Conservation (phyloP, 1,139 yeast species). For the Protomyces gravidus region DNA sequence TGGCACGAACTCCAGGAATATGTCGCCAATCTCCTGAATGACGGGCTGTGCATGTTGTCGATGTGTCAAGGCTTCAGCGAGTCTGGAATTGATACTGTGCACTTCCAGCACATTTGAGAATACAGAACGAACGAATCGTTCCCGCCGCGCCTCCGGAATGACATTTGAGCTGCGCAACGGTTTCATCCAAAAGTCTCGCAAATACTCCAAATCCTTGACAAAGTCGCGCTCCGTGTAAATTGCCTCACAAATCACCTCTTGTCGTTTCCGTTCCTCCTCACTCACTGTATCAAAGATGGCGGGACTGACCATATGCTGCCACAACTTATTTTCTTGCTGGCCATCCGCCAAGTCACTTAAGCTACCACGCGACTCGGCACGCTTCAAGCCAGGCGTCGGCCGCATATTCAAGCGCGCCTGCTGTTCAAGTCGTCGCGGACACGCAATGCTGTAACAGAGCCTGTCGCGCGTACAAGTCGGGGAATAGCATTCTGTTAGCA, state of each 20-base stretch:
- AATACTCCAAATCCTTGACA: slow-evolving; percentile 86
- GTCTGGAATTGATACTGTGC: slow-evolving; percentile 71
- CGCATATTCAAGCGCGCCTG: slow-evolving; percentile 87
- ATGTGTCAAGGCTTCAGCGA: slow-evolving; percentile 83
- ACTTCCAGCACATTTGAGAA: slow-evolving; percentile 88
- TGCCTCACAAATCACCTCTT: slow-evolving; percentile 90
- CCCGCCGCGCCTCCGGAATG: slow-evolving; percentile 83
- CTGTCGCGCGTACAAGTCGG: slow-evolving; percentile 90
- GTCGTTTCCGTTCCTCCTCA: slow-evolving; percentile 84
- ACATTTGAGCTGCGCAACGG: slow-evolving; percentile 81
- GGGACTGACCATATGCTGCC: slow-evolving; percentile 91
- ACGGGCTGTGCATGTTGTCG: slow-evolving; percentile 87
- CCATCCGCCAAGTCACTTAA: slow-evolving; percentile 57
- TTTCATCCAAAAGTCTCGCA: slow-evolving; percentile 90
- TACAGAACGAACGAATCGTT: slow-evolving; percentile 83
- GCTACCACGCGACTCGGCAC: slow-evolving; percentile 77
- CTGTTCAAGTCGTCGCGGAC: slow-evolving; percentile 93
- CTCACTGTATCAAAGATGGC: slow-evolving; percentile 73
- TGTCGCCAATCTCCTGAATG: slow-evolving; percentile 79
- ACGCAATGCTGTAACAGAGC: slow-evolving; percentile 91
- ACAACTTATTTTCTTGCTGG: slow-evolving; percentile 73
- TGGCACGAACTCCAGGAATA: slow-evolving; percentile 76
- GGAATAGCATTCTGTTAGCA: slow-evolving; percentile 89
- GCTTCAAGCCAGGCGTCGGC: slow-evolving; percentile 78
- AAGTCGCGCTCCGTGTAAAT: slow-evolving; percentile 92